These are phyloP conservation scores for Sphaerulina populicola DNA, from an alignment of 2,329 filamentous ascomycete genomes.

Conservation along the genomic window DNA sequence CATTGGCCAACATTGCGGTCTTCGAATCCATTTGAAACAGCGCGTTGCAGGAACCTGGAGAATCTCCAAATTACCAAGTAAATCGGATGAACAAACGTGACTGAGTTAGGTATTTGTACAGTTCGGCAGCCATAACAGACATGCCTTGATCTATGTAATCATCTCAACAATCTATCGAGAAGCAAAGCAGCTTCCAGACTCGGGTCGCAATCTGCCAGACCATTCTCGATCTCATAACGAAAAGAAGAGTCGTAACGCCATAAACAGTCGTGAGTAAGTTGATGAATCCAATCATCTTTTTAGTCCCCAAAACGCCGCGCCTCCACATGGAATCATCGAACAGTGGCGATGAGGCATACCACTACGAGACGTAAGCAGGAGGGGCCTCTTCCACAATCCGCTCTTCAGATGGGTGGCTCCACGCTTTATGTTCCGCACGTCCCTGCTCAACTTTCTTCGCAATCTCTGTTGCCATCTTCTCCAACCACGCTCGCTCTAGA, in stretches of 20 bases:
- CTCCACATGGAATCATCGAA: neutral
- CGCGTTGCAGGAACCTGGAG: no score
- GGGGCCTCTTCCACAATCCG: conserved; percentile 26
- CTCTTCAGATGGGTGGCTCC: conserved; percentile 16
- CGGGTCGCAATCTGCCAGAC: neutral
- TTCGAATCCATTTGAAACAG: no score
- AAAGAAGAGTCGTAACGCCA: conserved; percentile 5
- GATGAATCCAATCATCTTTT: neutral
- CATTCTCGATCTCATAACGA: neutral
- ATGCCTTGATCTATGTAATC: neutral
- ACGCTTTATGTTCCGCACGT: conserved; percentile 45
- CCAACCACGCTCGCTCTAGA: conserved; percentile 75
- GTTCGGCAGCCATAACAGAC: neutral
- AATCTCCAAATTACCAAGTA: no score
- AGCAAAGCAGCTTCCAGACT: no score
- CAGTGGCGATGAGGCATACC: neutral
- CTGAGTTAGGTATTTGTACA: neutral
- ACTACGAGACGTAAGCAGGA: conserved; percentile 31
- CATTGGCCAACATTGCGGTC: no score
- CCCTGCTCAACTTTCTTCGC: conserved; percentile 80
- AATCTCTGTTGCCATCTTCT: conserved; percentile 90
- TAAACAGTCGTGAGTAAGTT: neutral
- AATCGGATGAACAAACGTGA: no score
- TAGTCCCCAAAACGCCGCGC: conserved; percentile 2
- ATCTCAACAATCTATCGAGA: neutral